phyloP scores from a whole-genome alignment of 208 protist genomes.

The Chromosphaera perkinsii region DNA sequence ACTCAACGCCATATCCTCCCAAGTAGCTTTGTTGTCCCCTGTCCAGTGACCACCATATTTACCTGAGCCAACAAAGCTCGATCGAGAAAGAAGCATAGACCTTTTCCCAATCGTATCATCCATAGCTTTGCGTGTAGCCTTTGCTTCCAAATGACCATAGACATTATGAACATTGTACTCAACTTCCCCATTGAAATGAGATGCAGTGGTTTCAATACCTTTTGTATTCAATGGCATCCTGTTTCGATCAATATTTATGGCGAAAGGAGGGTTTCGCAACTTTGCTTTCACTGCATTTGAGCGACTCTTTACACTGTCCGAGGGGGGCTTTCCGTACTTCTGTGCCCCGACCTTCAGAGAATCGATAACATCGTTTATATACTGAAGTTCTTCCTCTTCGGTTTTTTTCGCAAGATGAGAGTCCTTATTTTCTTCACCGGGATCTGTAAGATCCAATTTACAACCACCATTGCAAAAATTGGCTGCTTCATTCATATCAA shows the following conservation, averaged over 20 bases:
- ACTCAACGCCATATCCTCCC: constrained; percentile 47
- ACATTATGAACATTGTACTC: constrained; percentile 71
- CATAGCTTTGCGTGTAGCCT: constrained; percentile 39
- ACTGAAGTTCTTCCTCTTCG: no score
- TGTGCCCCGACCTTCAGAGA: no score
- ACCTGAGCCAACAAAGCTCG: constrained; percentile 52
- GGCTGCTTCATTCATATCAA: constrained; percentile 76
- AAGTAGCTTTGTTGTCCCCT: constrained; percentile 65
- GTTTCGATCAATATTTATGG: no score
- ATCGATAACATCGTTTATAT: no score
- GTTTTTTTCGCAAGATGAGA: no score
- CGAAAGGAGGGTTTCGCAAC: no score
- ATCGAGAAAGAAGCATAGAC: constrained; percentile 51
- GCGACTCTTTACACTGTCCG: no score
- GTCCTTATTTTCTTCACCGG: no score
- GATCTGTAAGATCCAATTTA: constrained; percentile 9
- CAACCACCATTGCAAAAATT: constrained; percentile 60
- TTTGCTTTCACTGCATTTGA: no score
- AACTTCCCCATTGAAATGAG: constrained; percentile 28
- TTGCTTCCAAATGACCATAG: constrained; percentile 56
- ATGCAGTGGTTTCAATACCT: no score
- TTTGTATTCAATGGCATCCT: no score
- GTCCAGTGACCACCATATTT: constrained; percentile 63
- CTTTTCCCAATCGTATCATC: constrained; percentile 27
- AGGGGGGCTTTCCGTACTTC: no score